A percentile compares a stretch with the other conserved stretches of the same genome.
These are phyloP conservation scores for Boletales sp. DNA, from an alignment of 768 basidiomycete species.

Conservation along the genomic window DNA sequence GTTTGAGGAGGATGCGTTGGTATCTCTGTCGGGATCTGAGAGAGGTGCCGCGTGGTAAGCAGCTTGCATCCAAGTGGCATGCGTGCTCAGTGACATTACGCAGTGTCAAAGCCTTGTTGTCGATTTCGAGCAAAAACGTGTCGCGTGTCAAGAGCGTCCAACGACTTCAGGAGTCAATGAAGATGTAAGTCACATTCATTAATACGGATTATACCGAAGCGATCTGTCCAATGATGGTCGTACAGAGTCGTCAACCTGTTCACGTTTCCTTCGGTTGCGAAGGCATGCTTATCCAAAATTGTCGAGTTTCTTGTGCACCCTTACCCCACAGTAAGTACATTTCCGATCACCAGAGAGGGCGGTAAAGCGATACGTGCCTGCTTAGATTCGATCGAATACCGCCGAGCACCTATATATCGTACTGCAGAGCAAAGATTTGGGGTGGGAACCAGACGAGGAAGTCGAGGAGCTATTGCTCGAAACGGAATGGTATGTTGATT, in stretches of 20 bases:
- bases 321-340: slow-evolving; percentile 67
- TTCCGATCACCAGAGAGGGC: slow-evolving; percentile 8
- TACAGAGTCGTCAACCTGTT: slow-evolving; percentile 66
- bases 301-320: slow-evolving; percentile 68
- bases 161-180: slow-evolving; percentile 78
- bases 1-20: slow-evolving; percentile 64
- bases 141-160: slow-evolving; percentile 77
- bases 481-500: slow-evolving; percentile 67
- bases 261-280: slow-evolving; percentile 42
- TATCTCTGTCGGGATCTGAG: slow-evolving; percentile 41
- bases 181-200: slow-evolving; percentile 55
- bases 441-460: slow-evolving; percentile 54
- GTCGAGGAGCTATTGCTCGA: slow-evolving; percentile 71
- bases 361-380: slow-evolving; percentile 6
- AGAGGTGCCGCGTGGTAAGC: slow-evolving; percentile 53
- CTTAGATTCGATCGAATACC: slow-evolving; percentile 72
- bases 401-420: slow-evolving; percentile 82
- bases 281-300: slow-evolving; percentile 44
- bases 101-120: slow-evolving; percentile 55
- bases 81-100: slow-evolving; percentile 7
- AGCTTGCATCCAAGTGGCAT: slow-evolving; percentile 12
- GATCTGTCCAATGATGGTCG: slow-evolving; percentile 11
- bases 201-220: slow-evolving; percentile 8
- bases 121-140: slow-evolving; percentile 59
- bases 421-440: slow-evolving; percentile 67